Evolutionary conservation across 2,329 filamentous ascomycete genomes (phyloP), one percentile per base, ranked within the genome.

Genomic region (Apiospora arundinis): DNA sequence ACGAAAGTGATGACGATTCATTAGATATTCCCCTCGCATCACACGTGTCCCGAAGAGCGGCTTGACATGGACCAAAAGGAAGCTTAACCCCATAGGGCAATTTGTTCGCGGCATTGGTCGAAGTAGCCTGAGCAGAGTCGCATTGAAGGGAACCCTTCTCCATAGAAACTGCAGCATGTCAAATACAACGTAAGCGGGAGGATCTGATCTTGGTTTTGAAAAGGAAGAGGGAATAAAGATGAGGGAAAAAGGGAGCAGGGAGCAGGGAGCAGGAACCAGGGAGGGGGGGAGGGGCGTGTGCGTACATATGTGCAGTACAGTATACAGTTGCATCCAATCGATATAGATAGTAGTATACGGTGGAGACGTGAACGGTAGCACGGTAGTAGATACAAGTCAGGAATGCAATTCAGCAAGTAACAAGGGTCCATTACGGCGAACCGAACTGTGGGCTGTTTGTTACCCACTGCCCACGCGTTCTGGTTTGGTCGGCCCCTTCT

Each of bases 1-100:
- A 56, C 28, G 49, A 56, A 56, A 32, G 49, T 56, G 49, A 56
- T 56, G 49, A 56, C 49, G 49, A 56, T 56, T 56, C 49, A 56
- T 56, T 56, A 56, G 49, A 56, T 56, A 56, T 32, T 32, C 49
- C 25, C 28, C 49, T 32, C 49, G 49, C 49, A 56, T 56, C 49
- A 56, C 49, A 56, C 49, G 49, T 56, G 49, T 56, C 49, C 49
- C 49, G 49, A 56, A 2, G 49, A 56, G 25, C 49, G 49, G 49
- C 49, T 8, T 32, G 49, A 56, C 49, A 56, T 32, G 49, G 49
- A 28, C 49, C 49, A 56, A 32, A 56, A 56, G 49, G 2, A 32
- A 56, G 6, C 49, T 56, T 56, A 56, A 56, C 49, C 25, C 49
- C 49, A 56, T 56, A 32, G 49, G 49, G 49, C 49, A 56, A 56